phyloP scores from a whole-genome alignment of 2,329 filamentous ascomycete species.

The Magnaporthales sp. region DNA sequence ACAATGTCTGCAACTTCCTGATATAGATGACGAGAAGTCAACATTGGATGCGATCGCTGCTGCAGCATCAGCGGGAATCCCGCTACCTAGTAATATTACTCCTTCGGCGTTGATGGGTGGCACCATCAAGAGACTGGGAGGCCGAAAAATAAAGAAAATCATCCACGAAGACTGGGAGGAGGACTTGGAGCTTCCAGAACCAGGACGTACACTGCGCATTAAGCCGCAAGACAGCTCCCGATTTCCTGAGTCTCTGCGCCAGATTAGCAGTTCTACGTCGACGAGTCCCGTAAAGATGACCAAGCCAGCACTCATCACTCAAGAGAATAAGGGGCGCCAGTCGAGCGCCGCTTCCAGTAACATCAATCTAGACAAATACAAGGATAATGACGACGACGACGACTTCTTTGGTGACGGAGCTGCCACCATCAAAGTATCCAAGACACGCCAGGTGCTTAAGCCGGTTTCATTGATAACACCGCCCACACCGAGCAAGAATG shows the following conservation, averaged over 20 bases:
- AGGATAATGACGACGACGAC: conserved; percentile 51
- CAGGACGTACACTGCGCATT: conserved; percentile 52
- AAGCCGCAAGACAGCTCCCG: conserved; percentile 51
- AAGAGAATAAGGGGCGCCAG: conserved; percentile 22
- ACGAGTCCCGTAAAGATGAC: conserved; percentile 39
- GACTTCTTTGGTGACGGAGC: conserved; percentile 55
- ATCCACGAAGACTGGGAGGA: conserved; percentile 77
- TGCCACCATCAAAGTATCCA: conserved; percentile 61
- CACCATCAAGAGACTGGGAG: conserved; percentile 83
- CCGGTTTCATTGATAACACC: conserved; percentile 45
- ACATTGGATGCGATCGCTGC: conserved; percentile 80
- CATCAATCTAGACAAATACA: conserved; percentile 54
- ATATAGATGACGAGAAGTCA: conserved; percentile 68
- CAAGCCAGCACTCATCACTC: conserved; percentile 18
- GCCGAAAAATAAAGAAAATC: conserved; percentile 61
- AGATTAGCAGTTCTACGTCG: conserved; percentile 46
- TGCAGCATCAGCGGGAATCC: conserved; percentile 83
- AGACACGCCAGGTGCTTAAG: conserved; percentile 42
- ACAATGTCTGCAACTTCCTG: conserved; percentile 76
- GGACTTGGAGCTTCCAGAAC: conserved; percentile 61
- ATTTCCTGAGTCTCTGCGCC: conserved; percentile 61
- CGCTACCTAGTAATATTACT: conserved; percentile 78
- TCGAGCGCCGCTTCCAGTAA: conserved; percentile 26
- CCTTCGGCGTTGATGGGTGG: conserved; percentile 85
- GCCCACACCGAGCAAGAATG: conserved; percentile 42